phyloP scores from a whole-genome alignment of 768 basidiomycete genomes.

The Naganishia vishniacii region DNA sequence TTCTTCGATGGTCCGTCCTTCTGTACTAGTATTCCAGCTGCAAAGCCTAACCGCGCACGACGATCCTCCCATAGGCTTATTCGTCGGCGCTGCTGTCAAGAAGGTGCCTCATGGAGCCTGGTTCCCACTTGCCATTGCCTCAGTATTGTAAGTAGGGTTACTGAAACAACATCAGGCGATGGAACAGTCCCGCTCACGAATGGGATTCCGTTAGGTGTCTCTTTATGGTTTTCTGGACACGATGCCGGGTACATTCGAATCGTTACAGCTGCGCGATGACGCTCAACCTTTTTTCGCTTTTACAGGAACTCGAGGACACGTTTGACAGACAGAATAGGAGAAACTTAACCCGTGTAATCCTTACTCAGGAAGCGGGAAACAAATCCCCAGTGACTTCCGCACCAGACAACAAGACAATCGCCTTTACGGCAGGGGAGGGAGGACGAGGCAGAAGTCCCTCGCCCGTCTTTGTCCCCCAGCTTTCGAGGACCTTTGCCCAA shows the following conservation, averaged over 20 bases:
- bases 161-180: neutral
- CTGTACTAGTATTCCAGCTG: no score
- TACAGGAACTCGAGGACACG: constrained; percentile 56
- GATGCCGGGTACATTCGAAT: constrained; percentile 49
- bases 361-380: constrained; percentile 37
- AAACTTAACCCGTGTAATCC: constrained; percentile 58
- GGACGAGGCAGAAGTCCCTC: neutral
- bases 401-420: constrained; percentile 1
- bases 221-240: constrained; percentile 63
- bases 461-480: constrained; percentile 29
- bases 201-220: constrained; percentile 48
- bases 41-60: no score
- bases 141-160: constrained; percentile 52
- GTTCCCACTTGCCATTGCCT: constrained; percentile 61
- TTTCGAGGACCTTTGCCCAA: constrained; percentile 5
- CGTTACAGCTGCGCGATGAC: neutral
- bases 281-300: neutral
- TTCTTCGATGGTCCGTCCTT: constrained; percentile 58
- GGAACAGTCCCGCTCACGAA: no score
- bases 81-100: constrained; percentile 55
- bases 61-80: constrained; percentile 49
- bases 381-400: constrained; percentile 3
- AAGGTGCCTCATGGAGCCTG: constrained; percentile 65
- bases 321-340: constrained; percentile 60
- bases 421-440: neutral